These are phyloP conservation scores for Talaromyces adpressus DNA, from an alignment of 495 filamentous ascomycete species.

Conservation along the genomic window DNA sequence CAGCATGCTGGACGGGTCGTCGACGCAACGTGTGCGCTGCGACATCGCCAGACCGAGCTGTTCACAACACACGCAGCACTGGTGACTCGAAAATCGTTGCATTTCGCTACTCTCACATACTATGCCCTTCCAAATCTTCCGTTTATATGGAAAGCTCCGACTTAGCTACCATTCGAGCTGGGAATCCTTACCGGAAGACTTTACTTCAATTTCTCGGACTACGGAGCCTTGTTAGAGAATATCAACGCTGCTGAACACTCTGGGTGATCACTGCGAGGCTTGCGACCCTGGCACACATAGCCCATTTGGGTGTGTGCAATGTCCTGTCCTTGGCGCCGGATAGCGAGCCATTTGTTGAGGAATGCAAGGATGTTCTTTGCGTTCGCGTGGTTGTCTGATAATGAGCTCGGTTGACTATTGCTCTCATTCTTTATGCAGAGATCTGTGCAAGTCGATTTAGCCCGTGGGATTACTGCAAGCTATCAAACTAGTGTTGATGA, in stretches of 20 bases:
- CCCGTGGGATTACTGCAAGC: too few relatives aligned
- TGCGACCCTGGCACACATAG: slow-evolving; percentile 38
- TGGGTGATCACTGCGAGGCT: slow-evolving; percentile 23
- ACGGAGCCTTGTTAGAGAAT: too few relatives aligned
- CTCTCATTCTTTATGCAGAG: slow-evolving; percentile 27
- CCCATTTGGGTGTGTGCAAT: slow-evolving; percentile 50
- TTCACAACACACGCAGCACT: slow-evolving; percentile 50
- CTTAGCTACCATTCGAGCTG: too few relatives aligned
- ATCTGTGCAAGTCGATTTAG: too few relatives aligned
- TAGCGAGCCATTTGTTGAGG: slow-evolving; percentile 43
- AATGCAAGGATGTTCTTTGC: slow-evolving; percentile 19
- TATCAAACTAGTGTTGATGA: too few relatives aligned
- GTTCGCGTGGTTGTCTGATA: slow-evolving; percentile 18
- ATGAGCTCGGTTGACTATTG: slow-evolving; percentile 1
- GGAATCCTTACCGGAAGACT: too few relatives aligned
- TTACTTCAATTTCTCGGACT: too few relatives aligned
- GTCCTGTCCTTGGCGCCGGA: slow-evolving; percentile 39
- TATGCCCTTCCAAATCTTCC: slow-evolving; percentile 23
- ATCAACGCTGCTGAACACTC: too few relatives aligned
- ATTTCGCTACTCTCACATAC: slow-evolving; percentile 42
- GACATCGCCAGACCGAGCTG: too few relatives aligned
- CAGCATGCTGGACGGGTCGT: too few relatives aligned
- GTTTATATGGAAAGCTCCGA: too few relatives aligned
- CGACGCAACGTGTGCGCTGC: too few relatives aligned
- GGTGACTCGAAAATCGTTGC: slow-evolving; percentile 44